phyloP scores from a whole-genome alignment of 768 basidiomycete genomes.

The Macrolepiota fuliginosa region DNA sequence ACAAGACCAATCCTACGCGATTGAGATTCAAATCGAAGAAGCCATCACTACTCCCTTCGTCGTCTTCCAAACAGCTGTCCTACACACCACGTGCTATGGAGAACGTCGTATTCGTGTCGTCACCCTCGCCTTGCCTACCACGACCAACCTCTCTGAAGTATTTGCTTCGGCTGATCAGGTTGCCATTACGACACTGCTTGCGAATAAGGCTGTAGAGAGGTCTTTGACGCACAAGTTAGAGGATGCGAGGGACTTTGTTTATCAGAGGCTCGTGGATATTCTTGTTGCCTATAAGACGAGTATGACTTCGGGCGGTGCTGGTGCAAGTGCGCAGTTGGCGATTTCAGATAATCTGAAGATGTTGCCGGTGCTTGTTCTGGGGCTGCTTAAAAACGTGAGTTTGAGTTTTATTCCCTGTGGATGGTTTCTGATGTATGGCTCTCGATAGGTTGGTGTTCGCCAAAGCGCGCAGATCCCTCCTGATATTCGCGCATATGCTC shows the following conservation, averaged over 20 bases:
- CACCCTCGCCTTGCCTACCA: constrained; percentile 85
- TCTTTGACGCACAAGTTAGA: constrained; percentile 84
- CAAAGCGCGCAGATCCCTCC: constrained; percentile 97
- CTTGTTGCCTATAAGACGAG: constrained; percentile 89
- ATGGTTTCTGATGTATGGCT: background rate
- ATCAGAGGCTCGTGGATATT: constrained; percentile 83
- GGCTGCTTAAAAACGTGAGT: constrained; percentile 89
- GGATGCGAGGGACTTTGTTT: constrained; percentile 82
- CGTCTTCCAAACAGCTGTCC: constrained; percentile 90
- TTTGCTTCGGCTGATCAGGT: constrained; percentile 91
- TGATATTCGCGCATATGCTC: constrained; percentile 94
- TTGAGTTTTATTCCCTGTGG: background rate
- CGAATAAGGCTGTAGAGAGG: constrained; percentile 92
- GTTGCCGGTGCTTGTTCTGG: constrained; percentile 87
- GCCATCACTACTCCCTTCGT: constrained; percentile 88
- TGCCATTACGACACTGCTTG: constrained; percentile 78
- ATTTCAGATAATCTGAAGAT: constrained; percentile 93
- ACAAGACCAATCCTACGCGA: constrained; percentile 92
- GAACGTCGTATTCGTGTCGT: constrained; percentile 91
- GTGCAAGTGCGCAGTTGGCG: constrained; percentile 91
- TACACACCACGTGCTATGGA: constrained; percentile 92
- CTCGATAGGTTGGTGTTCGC: constrained; percentile 80
- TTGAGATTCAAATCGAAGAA: constrained; percentile 96
- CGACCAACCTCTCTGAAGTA: constrained; percentile 82
- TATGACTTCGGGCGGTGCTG: constrained; percentile 92